Conservation (phyloP, 257 asterid species). For the Apocynum venetum region DNA sequence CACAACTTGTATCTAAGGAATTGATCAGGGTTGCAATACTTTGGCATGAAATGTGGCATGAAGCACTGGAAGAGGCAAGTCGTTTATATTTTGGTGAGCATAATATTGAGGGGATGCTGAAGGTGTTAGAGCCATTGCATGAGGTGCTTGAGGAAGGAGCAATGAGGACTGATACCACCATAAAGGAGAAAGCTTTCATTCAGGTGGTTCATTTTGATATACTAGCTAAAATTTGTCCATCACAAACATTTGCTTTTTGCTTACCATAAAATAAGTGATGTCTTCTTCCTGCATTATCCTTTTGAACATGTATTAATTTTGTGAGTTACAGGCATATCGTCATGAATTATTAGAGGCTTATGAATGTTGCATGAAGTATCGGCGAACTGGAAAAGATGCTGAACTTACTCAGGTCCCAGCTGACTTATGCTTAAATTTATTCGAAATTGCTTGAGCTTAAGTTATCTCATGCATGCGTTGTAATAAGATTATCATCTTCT, state of each 20-base stretch:
- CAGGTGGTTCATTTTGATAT: constrained; percentile 47
- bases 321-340: constrained; percentile 62
- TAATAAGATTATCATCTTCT: neutral
- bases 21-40: constrained; percentile 97
- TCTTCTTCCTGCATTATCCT: neutral
- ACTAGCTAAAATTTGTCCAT: neutral
- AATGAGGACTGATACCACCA: constrained; percentile 69
- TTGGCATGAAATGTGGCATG: constrained; percentile 99
- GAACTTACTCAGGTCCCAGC: constrained; percentile 86
- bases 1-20: constrained; percentile 97
- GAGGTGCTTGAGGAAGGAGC: constrained; percentile 95
- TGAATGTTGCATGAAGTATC: constrained; percentile 83
- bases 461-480: neutral
- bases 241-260: neutral
- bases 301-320: constrained; percentile 4
- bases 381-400: constrained; percentile 82
- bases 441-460: neutral
- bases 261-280: neutral
- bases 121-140: constrained; percentile 91
- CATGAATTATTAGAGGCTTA: constrained; percentile 88
- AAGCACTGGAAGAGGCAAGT: constrained; percentile 97
- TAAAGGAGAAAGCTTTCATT: constrained; percentile 86
- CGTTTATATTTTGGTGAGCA: constrained; percentile 97
- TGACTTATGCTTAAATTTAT: constrained; percentile 5
- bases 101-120: constrained; percentile 95